Evolutionary conservation across 129 eudicot species (phyloP), one percentile per base, ranked within the genome.

Genomic region (Logfia minima): DNA sequence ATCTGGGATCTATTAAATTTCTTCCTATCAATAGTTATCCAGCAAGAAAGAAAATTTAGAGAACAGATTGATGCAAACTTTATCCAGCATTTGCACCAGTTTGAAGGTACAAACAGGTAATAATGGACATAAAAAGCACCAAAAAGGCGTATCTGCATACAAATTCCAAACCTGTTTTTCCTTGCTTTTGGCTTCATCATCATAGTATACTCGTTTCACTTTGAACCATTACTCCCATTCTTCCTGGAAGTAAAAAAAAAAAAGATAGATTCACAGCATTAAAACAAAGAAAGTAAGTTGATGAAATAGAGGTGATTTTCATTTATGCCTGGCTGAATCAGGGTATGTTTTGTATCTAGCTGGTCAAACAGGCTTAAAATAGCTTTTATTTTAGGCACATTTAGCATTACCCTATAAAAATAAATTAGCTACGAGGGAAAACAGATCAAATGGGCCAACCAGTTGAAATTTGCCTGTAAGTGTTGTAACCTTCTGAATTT

Each of bases 131-230:
- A 45, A 43, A 21, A 75, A 65, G 17, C 52, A 16, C 39, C 78
- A 65, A 26, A 77, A 23, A 48, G 61, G 35, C 52, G 35, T 37
- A 37, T 58, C 61, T 56, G 81, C 68, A 70, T 45, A 8, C 11
- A 29, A 70, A 78, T 41, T 66, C 5, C 70, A 80, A 74, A 66
- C 80, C 80, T 74, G 75, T 43, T 34, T 74, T 80, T 72, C 51
- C 68, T 80, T 32, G 7, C 19, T 34, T 52, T 26, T 9, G 14
- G 56, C 45, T 64, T 80, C 48, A 52, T 53, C 23, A n/a, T 70
- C 45, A 73, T 74, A 45, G 68, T 53, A 43, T 21, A 69, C 10
- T 58, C 5, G 37, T 26, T 66, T n/a, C 41, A 31, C 56, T 45
- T 70, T 53, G 26, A 70, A 61, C 37, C 71, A 43, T 71, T 66